Percentiles rank a stretch among this genome's conserved stretches.
phyloP scores from a whole-genome alignment of 192 early-diverging fungal genomes.

The Pilobolus umbonatus region DNA sequence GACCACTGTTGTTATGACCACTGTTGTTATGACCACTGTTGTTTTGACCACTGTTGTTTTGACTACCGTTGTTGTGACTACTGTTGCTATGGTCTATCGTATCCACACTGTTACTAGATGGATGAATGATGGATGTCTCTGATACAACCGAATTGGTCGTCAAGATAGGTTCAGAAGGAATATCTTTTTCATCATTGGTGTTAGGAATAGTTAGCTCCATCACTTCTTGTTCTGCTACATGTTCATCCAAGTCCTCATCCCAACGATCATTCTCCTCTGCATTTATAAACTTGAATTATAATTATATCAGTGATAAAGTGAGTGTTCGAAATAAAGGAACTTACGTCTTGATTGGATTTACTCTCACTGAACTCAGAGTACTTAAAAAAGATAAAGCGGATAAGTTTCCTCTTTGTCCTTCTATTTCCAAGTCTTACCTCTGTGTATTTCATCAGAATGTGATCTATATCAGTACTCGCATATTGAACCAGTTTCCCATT shows the following conservation, averaged over 20 bases:
- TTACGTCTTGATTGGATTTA: conserved; percentile 39
- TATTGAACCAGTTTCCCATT: conserved; percentile 94
- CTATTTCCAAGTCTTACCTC: conserved; percentile 42
- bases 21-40: not conserved
- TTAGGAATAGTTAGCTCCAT: not conserved
- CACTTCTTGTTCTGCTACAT: not conserved
- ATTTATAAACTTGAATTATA: conserved; percentile 22
- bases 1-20: too few relatives aligned
- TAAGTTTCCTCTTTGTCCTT: not conserved
- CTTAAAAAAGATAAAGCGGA: conserved; percentile 2
- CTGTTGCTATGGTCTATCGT: conserved; percentile 23
- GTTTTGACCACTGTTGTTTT: not conserved
- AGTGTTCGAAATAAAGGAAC: not conserved
- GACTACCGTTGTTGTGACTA: conserved; percentile 15
- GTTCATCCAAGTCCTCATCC: conserved; percentile 15
- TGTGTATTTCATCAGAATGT: conserved; percentile 89
- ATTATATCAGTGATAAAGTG: not conserved
- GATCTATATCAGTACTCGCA: conserved; percentile 91
- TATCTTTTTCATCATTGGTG: conserved; percentile 1
- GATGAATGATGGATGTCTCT: not conserved
- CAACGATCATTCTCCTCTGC: conserved; percentile 12
- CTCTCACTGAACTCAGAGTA: conserved; percentile 38
- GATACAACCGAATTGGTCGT: not conserved
- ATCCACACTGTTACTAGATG: conserved; percentile 9
- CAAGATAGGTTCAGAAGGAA: not conserved